A percentile compares a stretch with the other conserved stretches of the same genome.
Evolutionary conservation across 768 basidiomycete species (phyloP).

Genomic region (Mrakia gelida): DNA sequence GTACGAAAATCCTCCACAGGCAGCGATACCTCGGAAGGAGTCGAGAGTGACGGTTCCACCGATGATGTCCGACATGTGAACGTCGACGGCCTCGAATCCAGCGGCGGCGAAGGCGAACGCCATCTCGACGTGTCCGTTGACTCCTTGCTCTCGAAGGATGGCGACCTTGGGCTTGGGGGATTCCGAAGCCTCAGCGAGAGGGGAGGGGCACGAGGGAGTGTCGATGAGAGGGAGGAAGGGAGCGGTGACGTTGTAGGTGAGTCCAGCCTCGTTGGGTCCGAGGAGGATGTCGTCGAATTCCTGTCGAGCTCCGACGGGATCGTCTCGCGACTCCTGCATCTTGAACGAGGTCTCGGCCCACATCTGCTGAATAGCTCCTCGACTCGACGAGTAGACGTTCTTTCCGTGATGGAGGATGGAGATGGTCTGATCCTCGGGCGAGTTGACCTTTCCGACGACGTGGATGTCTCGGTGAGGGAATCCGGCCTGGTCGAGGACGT

Average conservation of each 20-base stretch:
- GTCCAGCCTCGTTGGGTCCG: slow-evolving; percentile 52
- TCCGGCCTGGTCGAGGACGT: slow-evolving; percentile 61
- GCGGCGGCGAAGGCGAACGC: slow-evolving; percentile 93
- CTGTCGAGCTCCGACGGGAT: slow-evolving; percentile 67
- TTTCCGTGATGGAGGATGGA: slow-evolving; percentile 53
- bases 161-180: slow-evolving; percentile 72
- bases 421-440: slow-evolving; percentile 56
- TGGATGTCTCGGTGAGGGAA: slow-evolving; percentile 76
- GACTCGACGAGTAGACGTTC: slow-evolving; percentile 61
- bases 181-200: slow-evolving; percentile 40
- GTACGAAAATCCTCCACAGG: slow-evolving; percentile 98
- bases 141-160: slow-evolving; percentile 94
- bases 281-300: slow-evolving; percentile 76
- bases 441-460: slow-evolving; percentile 64
- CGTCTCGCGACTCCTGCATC: slow-evolving; percentile 87
- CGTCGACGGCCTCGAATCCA: slow-evolving; percentile 91
- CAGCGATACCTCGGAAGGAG: slow-evolving; percentile 80
- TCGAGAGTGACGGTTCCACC: slow-evolving; percentile 59
- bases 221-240: slow-evolving; percentile 40
- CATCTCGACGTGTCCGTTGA: slow-evolving; percentile 98
- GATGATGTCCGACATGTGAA: slow-evolving; percentile 97
- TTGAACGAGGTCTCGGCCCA: slow-evolving; percentile 94
- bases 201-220: slow-evolving; percentile 36
- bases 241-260: slow-evolving; percentile 66
- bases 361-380: slow-evolving; percentile 66